phyloP scores from a whole-genome alignment of 148 eudicot species.

The Hydrangea macrophylla region DNA sequence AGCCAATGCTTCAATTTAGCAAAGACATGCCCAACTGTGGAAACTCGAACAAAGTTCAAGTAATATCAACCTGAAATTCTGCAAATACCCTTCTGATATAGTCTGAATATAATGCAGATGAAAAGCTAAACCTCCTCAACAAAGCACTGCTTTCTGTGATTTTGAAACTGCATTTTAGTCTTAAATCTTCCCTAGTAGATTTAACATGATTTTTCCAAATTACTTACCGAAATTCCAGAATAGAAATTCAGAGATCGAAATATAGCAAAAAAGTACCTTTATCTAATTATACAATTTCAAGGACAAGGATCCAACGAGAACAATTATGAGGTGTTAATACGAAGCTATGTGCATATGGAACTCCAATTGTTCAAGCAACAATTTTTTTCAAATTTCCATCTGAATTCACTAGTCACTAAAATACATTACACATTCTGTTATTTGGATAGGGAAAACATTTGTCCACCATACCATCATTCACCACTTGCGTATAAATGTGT shows the following conservation, averaged over 20 bases:
- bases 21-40: no score
- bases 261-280: neutral
- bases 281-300: constrained; percentile 17
- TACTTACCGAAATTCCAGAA: neutral
- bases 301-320: neutral
- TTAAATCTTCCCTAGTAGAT: neutral
- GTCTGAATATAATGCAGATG: neutral
- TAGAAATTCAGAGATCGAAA: neutral
- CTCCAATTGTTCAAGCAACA: constrained; percentile 4
- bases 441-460: constrained; percentile 15
- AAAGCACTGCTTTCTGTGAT: neutral
- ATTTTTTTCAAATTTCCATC: constrained; percentile 10
- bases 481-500: constrained; percentile 86
- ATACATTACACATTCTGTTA: constrained; percentile 25
- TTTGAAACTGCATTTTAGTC: no score
- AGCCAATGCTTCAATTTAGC: no score
- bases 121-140: neutral
- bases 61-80: no score
- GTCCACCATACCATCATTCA: constrained; percentile 35
- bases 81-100: no score
- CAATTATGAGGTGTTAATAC: neutral
- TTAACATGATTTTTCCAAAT: neutral
- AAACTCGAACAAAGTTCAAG: no score
- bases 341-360: constrained; percentile 9
- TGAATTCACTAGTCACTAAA: constrained; percentile 16